Evolutionary conservation across 495 filamentous ascomycete genomes (phyloP), one percentile per base, ranked within the genome.

Genomic region (Amorphotheca resinae): DNA sequence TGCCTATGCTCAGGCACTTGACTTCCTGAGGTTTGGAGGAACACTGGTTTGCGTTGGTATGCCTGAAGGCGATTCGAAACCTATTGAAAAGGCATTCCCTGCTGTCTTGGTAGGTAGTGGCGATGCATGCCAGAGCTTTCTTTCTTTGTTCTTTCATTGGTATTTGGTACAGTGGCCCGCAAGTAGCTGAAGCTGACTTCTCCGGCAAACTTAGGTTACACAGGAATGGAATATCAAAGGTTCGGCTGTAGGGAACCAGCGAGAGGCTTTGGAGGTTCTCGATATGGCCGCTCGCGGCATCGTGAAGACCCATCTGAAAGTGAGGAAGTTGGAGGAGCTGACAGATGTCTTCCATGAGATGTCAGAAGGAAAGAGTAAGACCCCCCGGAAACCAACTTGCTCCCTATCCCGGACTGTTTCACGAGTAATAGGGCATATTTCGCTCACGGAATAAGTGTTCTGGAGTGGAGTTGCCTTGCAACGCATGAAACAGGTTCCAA

Each of bases 41-140:
- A 70, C 72, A 0, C 43, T 60, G 6, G 67, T 84, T 3, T 82
- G 79, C 49, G 75, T 85, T 12, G 81, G 81, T 0, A 63, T 86
- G 15, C 81, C 81, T 0, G 77, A 81, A 55, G 64, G 76, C 42
- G 68, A 74, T 1, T 64, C 65, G 2, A 55, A 70, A 53, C 48
- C 52, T 11, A 80, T 86, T 50, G 67, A 60, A 18, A 70, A 64
- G 9, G 25, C 25, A 28, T 28, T 28, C 25, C 25, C 25, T 5
- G 25, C n/a, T n/a, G n/a, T n/a, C n/a, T n/a, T n/a, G n/a, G n/a
- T n/a, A n/a, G n/a, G n/a, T n/a, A n/a, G n/a, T n/a, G n/a, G n/a
- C n/a, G n/a, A n/a, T n/a, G n/a, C n/a, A n/a, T n/a, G n/a, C n/a
- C n/a, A n/a, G n/a, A n/a, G n/a, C n/a, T n/a, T n/a, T n/a, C n/a